These are phyloP conservation scores for Exophiala mesophila DNA, from an alignment of 2,329 filamentous ascomycete species.

Conservation along the genomic window DNA sequence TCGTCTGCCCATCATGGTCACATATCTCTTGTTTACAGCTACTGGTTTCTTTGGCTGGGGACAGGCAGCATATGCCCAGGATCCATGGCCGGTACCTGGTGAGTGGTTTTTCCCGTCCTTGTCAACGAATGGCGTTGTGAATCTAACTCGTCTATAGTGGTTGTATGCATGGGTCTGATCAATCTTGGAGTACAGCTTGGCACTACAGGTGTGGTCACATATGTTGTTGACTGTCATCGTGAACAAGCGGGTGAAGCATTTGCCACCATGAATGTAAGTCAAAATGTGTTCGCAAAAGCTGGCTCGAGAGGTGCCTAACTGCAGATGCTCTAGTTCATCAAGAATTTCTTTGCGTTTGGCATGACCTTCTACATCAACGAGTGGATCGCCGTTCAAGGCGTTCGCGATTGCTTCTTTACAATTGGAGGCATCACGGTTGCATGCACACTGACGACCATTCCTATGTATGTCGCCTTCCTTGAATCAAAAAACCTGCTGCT, in stretches of 20 bases:
- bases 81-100: conserved; percentile 31
- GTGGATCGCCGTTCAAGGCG: conserved; percentile 37
- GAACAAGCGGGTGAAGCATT: conserved; percentile 37
- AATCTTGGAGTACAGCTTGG: conserved; percentile 37
- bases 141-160: conserved; percentile 17
- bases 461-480: conserved; percentile 28
- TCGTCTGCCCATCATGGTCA: conserved; percentile 35
- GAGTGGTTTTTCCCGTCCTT: not conserved
- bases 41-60: conserved; percentile 37
- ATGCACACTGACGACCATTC: conserved; percentile 31
- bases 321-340: conserved; percentile 27
- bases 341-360: conserved; percentile 38
- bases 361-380: conserved; percentile 38
- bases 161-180: conserved; percentile 36
- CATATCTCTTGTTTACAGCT: conserved; percentile 34
- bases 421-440: conserved; percentile 35
- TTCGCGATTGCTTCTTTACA: conserved; percentile 35
- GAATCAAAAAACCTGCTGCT: not conserved
- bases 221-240: conserved; percentile 38
- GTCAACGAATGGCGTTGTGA: not conserved
- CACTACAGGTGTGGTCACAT: conserved; percentile 36
- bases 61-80: conserved; percentile 28
- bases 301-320: not conserved
- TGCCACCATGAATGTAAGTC: conserved; percentile 33
- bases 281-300: not conserved